Conservation (phyloP, 1,284 basidiomycete species). For the Ustilago lituana region DNA sequence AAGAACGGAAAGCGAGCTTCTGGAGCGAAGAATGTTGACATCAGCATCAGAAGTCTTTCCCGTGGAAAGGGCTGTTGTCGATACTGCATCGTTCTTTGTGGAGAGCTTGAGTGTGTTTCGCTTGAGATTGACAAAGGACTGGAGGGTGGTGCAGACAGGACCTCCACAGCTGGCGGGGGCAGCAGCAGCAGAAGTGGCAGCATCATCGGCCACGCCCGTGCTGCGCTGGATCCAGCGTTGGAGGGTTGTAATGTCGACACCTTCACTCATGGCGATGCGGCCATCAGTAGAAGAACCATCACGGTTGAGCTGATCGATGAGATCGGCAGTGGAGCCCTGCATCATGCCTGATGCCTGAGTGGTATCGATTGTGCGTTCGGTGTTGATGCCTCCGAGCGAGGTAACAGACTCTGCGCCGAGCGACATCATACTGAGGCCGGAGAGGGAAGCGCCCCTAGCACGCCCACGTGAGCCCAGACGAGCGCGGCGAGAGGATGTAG, state of each 20-base stretch:
- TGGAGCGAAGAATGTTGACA: conserved; percentile 32
- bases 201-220: conserved; percentile 14
- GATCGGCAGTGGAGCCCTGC: conserved; percentile 47
- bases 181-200: background rate
- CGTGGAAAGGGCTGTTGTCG: background rate
- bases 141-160: conserved; percentile 59
- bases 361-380: conserved; percentile 20
- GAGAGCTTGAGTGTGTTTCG: conserved; percentile 58
- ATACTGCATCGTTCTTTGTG: background rate
- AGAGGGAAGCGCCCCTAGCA: conserved; percentile 57
- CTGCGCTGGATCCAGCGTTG: conserved; percentile 56
- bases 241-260: conserved; percentile 53
- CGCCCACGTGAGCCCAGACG: conserved; percentile 56
- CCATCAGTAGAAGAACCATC: conserved; percentile 11
- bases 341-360: conserved; percentile 34
- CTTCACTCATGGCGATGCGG: conserved; percentile 56
- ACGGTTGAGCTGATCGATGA: conserved; percentile 38
- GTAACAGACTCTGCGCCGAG: conserved; percentile 49
- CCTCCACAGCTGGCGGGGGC: conserved; percentile 18
- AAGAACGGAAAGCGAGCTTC: conserved; percentile 31
- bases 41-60: conserved; percentile 7
- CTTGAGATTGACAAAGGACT: conserved; percentile 64
- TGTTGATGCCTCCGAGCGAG: conserved; percentile 39
- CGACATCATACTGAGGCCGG: conserved; percentile 54
- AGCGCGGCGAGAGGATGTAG: conserved; percentile 22